Evolutionary conservation across 108 stramenopile species (phyloP).

Genomic region (Cyclotella sp.): DNA sequence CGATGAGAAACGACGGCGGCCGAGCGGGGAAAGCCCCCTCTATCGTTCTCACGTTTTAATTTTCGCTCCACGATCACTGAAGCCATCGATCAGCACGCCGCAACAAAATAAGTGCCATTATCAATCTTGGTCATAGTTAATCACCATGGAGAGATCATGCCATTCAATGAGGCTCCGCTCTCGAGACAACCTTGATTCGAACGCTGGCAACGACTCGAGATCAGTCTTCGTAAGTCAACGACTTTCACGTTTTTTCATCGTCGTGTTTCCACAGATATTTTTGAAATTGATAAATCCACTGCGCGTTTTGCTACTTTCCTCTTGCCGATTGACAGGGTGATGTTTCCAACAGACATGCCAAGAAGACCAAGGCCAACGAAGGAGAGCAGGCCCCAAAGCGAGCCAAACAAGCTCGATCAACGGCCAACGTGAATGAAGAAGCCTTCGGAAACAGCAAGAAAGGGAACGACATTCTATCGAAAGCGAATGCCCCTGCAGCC

Average conservation of each 20-base stretch:
- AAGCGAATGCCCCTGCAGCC: not conserved
- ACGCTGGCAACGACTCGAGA: slow-evolving; percentile 30
- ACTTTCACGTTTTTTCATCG: not conserved
- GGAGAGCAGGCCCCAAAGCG: slow-evolving; percentile 2
- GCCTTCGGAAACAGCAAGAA: not conserved
- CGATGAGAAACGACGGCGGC: too few relatives aligned
- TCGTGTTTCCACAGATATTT: not conserved
- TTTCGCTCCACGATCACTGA: too few relatives aligned
- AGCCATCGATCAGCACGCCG: too few relatives aligned
- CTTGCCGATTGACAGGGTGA: slow-evolving; percentile 32
- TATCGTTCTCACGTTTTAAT: too few relatives aligned
- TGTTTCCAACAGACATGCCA: slow-evolving; percentile 29
- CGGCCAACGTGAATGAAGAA: not conserved
- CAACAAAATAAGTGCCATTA: too few relatives aligned
- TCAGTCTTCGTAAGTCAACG: slow-evolving; percentile 37
- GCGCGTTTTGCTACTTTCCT: not conserved
- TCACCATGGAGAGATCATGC: slow-evolving; percentile 21
- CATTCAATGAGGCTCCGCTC: slow-evolving; percentile 34
- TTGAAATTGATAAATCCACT: not conserved
- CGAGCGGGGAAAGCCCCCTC: too few relatives aligned
- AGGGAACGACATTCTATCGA: not conserved
- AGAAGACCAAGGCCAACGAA: slow-evolving; percentile 5
- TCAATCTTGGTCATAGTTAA: not conserved
- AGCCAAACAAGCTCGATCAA: slow-evolving; percentile 13
- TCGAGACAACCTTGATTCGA: slow-evolving; percentile 9